Conservation (phyloP, 192 early-diverging fungal species). For the Diversispora eburnea region DNA sequence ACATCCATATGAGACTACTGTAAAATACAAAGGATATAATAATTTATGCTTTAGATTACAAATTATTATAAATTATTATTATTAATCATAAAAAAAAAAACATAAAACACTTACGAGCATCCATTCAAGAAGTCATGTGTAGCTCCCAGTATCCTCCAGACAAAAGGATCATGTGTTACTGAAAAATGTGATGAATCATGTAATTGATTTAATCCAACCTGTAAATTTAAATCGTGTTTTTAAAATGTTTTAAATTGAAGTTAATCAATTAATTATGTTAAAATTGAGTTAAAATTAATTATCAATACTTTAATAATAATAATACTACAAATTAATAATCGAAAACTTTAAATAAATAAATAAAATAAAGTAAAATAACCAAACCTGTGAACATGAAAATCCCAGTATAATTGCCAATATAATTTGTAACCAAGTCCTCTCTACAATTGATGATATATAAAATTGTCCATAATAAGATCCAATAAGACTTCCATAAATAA, state of each 20-base stretch:
- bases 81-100: not conserved
- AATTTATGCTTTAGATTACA: not conserved
- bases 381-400: slow-evolving; percentile 44
- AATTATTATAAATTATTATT: not conserved
- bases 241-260: not conserved
- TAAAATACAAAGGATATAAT: not conserved
- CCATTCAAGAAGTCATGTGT: slow-evolving; percentile 60
- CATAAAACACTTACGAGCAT: slow-evolving; percentile 36
- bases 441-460: slow-evolving; percentile 43
- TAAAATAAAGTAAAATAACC: not conserved
- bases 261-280: not conserved
- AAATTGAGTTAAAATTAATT: not conserved
- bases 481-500: slow-evolving; percentile 39
- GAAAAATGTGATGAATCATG: slow-evolving; percentile 58
- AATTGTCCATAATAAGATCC: slow-evolving; percentile 46
- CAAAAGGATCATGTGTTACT: slow-evolving; percentile 49
- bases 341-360: no score
- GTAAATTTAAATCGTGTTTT: not conserved
- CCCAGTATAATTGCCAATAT: slow-evolving; percentile 48
- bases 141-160: slow-evolving; percentile 53
- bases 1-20: slow-evolving; percentile 49
- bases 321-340: no score
- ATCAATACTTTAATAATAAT: no score
- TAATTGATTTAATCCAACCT: slow-evolving; percentile 49
- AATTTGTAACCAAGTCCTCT: slow-evolving; percentile 44